phyloP scores from a whole-genome alignment of 176 grass and related monocot genomes.

The Oryza punctata region DNA sequence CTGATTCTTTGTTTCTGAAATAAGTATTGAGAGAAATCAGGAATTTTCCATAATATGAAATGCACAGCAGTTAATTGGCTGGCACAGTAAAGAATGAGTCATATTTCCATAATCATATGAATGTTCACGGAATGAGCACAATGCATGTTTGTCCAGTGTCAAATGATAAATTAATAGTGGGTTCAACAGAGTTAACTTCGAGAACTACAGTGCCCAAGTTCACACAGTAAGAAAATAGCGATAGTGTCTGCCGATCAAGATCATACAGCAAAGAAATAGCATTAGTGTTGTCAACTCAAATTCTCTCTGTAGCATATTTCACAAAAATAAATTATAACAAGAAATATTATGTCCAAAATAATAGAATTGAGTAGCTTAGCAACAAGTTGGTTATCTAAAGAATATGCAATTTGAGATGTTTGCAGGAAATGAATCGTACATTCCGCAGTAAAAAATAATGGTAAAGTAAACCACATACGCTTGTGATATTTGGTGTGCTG shows the following conservation, averaged over 20 bases:
- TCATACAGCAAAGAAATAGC: neutral
- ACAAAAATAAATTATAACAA: neutral
- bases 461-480: conserved; percentile 63
- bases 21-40: conserved; percentile 37
- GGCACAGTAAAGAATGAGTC: conserved; percentile 3
- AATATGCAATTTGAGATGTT: neutral
- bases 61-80: neutral
- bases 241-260: neutral
- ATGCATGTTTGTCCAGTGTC: neutral
- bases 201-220: neutral
- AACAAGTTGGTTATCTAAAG: neutral
- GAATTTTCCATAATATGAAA: conserved; percentile 16
- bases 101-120: conserved; percentile 22
- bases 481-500: conserved; percentile 99
- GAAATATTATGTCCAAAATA: conserved; percentile 2
- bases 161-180: conserved; percentile 2
- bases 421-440: neutral
- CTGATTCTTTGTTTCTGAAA: conserved; percentile 98
- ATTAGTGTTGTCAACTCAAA: neutral
- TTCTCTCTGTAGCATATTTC: neutral
- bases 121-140: neutral
- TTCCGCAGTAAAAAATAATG: conserved; percentile 18
- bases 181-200: neutral
- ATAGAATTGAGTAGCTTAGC: neutral
- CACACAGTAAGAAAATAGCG: neutral